A percentile compares a stretch with the other conserved stretches of the same genome.
These are phyloP conservation scores for Halophytophthora polymorphica DNA, from an alignment of 352 stramenopile genomes.

Conservation along the genomic window DNA sequence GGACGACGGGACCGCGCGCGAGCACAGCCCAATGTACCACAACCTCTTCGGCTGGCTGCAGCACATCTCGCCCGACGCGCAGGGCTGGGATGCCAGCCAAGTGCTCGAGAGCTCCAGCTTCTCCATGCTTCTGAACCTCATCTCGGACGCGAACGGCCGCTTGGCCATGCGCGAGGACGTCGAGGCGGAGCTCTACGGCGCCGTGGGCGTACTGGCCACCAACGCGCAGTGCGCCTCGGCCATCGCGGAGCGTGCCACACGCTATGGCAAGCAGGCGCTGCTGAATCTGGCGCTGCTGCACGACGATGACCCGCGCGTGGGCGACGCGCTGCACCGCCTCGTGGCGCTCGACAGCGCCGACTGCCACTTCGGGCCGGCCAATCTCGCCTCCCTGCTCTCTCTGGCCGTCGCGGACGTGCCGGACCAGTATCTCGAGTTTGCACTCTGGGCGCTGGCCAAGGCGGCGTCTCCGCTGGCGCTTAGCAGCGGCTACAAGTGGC, in stretches of 20 bases:
- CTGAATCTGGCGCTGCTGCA: constrained; percentile 52
- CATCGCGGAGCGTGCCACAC: constrained; percentile 57
- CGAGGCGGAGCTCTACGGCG: constrained; percentile 46
- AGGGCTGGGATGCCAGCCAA: constrained; percentile 37
- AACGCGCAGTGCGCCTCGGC: constrained; percentile 50
- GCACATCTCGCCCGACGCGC: constrained; percentile 28
- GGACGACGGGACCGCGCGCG: not conserved
- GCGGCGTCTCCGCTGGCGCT: constrained; percentile 33
- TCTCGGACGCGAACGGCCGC: constrained; percentile 28
- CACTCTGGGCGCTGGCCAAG: constrained; percentile 59
- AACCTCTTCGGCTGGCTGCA: constrained; percentile 45
- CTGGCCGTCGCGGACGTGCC: constrained; percentile 57
- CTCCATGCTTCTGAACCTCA: constrained; percentile 52
- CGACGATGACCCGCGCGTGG: constrained; percentile 54
- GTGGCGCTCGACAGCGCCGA: constrained; percentile 37
- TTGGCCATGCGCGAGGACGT: constrained; percentile 39
- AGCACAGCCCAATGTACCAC: constrained; percentile 33
- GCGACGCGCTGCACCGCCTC: constrained; percentile 47
- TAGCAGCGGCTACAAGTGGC: constrained; percentile 44
- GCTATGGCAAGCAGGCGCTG: constrained; percentile 70
- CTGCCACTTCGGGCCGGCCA: constrained; percentile 56
- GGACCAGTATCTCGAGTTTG: constrained; percentile 64
- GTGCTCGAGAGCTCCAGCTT: constrained; percentile 64
- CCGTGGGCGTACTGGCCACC: constrained; percentile 44
- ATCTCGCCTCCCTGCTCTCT: constrained; percentile 63